Percentiles rank a stretch among this genome's conserved stretches.
Conservation (phyloP, 2,329 filamentous ascomycete genomes). For the Fusarium hainanense region DNA sequence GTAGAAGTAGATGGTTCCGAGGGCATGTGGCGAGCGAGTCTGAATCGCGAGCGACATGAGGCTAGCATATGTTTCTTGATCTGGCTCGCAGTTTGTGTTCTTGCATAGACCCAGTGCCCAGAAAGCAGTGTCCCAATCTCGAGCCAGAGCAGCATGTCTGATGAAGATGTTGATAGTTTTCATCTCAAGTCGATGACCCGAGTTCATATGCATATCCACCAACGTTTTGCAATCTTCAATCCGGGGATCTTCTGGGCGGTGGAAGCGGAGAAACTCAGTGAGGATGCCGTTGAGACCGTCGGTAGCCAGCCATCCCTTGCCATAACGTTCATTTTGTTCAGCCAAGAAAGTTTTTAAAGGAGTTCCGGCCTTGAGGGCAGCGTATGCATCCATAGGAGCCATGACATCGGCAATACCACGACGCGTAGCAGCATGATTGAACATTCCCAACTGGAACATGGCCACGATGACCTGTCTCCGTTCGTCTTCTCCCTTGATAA, state of each 20-base stretch:
- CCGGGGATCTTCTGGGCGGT: slow-evolving; percentile 40
- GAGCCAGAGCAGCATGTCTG: slow-evolving; percentile 43
- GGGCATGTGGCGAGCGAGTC: slow-evolving; percentile 46
- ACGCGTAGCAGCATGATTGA: slow-evolving; percentile 52
- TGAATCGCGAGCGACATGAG: slow-evolving; percentile 54
- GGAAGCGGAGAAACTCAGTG: slow-evolving; percentile 56
- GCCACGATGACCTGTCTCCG: slow-evolving; percentile 58
- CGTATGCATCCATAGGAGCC: slow-evolving; percentile 57
- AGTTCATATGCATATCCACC: slow-evolving; percentile 41
- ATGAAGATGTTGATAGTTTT: slow-evolving; percentile 55
- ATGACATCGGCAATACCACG: slow-evolving; percentile 56
- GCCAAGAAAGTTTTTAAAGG: slow-evolving; percentile 53
- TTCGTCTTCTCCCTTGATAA: slow-evolving; percentile 69
- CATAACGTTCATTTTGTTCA: slow-evolving; percentile 58
- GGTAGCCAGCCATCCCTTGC: slow-evolving; percentile 57
- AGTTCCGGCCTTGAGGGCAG: slow-evolving; percentile 52
- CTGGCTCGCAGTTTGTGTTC: slow-evolving; percentile 37
- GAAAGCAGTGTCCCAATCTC: slow-evolving; percentile 49
- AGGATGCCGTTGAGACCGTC: slow-evolving; percentile 54
- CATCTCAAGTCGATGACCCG: slow-evolving; percentile 43
- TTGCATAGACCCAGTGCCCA: slow-evolving; percentile 46
- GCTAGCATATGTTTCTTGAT: slow-evolving; percentile 50
- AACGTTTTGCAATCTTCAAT: slow-evolving; percentile 47
- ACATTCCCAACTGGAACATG: slow-evolving; percentile 59
- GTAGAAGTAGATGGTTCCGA: slow-evolving; percentile 51